Evolutionary conservation across 2,329 filamentous ascomycete genomes (phyloP).

Genomic region (Alternaria sp.): DNA sequence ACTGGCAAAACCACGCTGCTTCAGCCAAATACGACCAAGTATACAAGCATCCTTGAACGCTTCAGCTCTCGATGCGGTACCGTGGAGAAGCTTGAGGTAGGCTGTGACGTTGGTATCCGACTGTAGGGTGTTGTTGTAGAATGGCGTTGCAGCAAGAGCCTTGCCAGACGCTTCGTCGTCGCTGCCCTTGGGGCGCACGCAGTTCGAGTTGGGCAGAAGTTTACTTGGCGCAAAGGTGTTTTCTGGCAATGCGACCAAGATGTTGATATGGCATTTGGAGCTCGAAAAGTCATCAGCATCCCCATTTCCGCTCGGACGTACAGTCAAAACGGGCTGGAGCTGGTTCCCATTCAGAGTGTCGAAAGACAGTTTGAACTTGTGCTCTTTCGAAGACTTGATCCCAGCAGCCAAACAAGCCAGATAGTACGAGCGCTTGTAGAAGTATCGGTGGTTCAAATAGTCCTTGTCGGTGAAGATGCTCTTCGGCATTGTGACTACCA

Average conservation of each 20-base stretch:
- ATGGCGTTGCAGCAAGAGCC: slow-evolving; percentile 69
- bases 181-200: slow-evolving; percentile 67
- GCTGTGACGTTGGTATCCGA: slow-evolving; percentile 77
- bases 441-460: slow-evolving; percentile 90
- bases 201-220: slow-evolving; percentile 73
- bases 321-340: slow-evolving; percentile 73
- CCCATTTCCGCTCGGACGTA: slow-evolving; percentile 50
- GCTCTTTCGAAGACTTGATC: slow-evolving; percentile 66
- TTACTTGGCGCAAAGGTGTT: slow-evolving; percentile 76
- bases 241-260: slow-evolving; percentile 78
- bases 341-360: slow-evolving; percentile 75
- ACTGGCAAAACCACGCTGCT: slow-evolving; percentile 82
- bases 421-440: slow-evolving; percentile 93
- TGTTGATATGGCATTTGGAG: slow-evolving; percentile 65
- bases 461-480: slow-evolving; percentile 91
- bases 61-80: slow-evolving; percentile 72
- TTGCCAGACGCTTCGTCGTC: slow-evolving; percentile 53
- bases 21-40: slow-evolving; percentile 87
- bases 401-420: slow-evolving; percentile 80
- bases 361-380: slow-evolving; percentile 68
- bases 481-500: slow-evolving; percentile 85
- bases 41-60: slow-evolving; percentile 85
- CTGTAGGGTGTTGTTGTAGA: slow-evolving; percentile 88
- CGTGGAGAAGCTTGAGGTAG: slow-evolving; percentile 79
- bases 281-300: slow-evolving; percentile 49